Evolutionary conservation across 352 stramenopile species (phyloP).

Genomic region (Phytopythium ostracodes): DNA sequence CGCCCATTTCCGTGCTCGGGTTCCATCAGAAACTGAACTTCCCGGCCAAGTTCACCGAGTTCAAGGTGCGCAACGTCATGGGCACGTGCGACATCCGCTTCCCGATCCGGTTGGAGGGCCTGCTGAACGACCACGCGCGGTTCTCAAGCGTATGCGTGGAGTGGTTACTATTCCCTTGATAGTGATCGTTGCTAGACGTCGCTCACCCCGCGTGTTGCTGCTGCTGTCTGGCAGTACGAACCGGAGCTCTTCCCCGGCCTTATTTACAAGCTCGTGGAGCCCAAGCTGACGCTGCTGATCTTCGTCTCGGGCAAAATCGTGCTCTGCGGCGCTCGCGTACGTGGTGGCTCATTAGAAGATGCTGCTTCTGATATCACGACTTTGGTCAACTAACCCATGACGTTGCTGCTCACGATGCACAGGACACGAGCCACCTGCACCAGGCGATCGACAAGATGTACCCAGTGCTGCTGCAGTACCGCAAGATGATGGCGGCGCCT

Average conservation of each 20-base stretch:
- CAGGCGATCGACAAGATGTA: conserved; percentile 74
- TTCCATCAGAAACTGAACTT: conserved; percentile 85
- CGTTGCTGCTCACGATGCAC: background rate
- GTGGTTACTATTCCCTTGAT: background rate
- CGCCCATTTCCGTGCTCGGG: no score
- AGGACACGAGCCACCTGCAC: conserved; percentile 49
- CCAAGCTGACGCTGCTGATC: conserved; percentile 98
- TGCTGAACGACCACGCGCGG: conserved; percentile 94
- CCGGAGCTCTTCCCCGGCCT: conserved; percentile 99
- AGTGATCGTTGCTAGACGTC: background rate
- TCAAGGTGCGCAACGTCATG: conserved; percentile 98
- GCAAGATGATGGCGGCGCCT: conserved; percentile 70
- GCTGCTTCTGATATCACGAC: no score
- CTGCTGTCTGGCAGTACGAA: conserved; percentile 95
- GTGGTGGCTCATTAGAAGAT: conserved; percentile 28
- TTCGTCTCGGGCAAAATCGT: conserved; percentile 99
- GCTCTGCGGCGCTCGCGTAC: conserved; percentile 96
- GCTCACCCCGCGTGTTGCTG: background rate
- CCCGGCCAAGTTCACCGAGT: conserved; percentile 80
- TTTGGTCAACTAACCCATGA: background rate
- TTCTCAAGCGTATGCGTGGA: conserved; percentile 86
- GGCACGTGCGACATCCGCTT: conserved; percentile 97
- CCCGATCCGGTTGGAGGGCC: conserved; percentile 97
- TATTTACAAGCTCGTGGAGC: conserved; percentile 97
- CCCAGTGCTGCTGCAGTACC: conserved; percentile 57